These are phyloP conservation scores for Decorospora gaudefroyi DNA, from an alignment of 2,329 filamentous ascomycete species.

Conservation along the genomic window DNA sequence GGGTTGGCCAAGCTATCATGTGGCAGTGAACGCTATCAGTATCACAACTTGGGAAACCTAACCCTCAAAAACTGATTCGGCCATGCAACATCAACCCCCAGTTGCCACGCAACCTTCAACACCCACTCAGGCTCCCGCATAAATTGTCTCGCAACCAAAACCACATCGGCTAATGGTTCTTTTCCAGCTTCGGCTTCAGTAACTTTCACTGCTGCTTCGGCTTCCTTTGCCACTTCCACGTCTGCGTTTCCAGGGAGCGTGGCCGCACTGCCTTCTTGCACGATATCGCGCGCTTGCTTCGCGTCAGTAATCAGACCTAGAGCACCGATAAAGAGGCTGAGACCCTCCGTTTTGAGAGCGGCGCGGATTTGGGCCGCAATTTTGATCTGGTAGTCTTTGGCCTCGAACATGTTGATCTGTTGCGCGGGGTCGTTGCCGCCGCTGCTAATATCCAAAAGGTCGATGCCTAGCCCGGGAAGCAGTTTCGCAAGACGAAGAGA, in stretches of 20 bases:
- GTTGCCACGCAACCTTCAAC: constrained; percentile 55
- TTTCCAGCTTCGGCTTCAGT: constrained; percentile 39
- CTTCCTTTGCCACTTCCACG: constrained; percentile 36
- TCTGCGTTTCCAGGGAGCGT: constrained; percentile 27
- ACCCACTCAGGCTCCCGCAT: constrained; percentile 62
- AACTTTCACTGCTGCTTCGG: constrained; percentile 40
- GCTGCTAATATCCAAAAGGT: constrained; percentile 54
- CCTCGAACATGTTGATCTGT: constrained; percentile 47
- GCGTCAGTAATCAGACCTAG: constrained; percentile 60
- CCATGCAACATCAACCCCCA: constrained; percentile 56
- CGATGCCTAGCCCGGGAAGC: constrained; percentile 50
- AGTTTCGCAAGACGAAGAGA: constrained; percentile 49
- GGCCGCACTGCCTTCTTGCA: constrained; percentile 37
- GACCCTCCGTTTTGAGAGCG: constrained; percentile 44
- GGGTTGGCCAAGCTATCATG: neutral
- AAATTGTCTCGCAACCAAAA: constrained; percentile 60
- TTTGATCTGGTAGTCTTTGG: constrained; percentile 55
- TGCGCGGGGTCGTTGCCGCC: constrained; percentile 54
- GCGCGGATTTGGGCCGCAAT: constrained; percentile 55
- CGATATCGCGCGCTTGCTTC: constrained; percentile 56
- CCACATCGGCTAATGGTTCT: constrained; percentile 53
- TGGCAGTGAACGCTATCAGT: no score
- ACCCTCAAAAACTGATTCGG: constrained; percentile 54
- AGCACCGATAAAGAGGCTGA: constrained; percentile 55
- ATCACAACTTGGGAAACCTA: constrained; percentile 40